phyloP scores from a whole-genome alignment of 306 rosid species.

The Luffa acutangula region DNA sequence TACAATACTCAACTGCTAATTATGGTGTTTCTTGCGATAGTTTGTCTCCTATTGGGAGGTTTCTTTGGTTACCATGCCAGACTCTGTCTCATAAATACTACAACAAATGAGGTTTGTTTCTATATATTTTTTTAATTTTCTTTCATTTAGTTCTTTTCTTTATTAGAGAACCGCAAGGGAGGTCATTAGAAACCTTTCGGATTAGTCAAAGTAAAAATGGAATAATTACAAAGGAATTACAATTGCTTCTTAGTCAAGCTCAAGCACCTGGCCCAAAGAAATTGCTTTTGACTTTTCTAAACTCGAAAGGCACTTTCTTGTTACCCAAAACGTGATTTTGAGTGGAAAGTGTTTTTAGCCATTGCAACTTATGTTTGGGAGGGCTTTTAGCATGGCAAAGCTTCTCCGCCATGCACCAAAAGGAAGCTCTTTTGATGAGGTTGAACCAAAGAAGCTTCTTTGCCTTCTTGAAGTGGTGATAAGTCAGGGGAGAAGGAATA shows the following conservation, averaged over 20 bases:
- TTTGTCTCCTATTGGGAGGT: constrained; percentile 60
- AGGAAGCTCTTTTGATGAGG: background rate
- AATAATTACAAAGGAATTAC: background rate
- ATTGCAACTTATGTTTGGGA: background rate
- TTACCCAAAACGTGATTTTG: background rate
- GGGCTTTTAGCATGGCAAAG: background rate
- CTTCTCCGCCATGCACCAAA: background rate
- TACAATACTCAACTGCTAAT: constrained; percentile 83
- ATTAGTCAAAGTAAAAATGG: background rate
- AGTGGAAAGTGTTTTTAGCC: background rate
- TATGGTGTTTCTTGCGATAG: constrained; percentile 67
- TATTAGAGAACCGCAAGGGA: background rate
- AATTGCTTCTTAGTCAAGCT: background rate
- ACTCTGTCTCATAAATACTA: constrained; percentile 78
- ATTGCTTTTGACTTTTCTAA: background rate
- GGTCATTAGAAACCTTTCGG: background rate
- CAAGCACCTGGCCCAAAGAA: background rate
- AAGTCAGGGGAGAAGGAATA: background rate
- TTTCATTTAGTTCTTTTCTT: background rate
- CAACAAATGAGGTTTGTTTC: constrained; percentile 77
- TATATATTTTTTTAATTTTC: background rate
- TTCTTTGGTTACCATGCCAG: constrained; percentile 86
- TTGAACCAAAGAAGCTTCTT: background rate
- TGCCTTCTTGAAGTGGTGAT: background rate
- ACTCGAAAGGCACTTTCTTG: background rate